Conservation (phyloP, 768 basidiomycete species). For the Coprinopsis cinerea region DNA sequence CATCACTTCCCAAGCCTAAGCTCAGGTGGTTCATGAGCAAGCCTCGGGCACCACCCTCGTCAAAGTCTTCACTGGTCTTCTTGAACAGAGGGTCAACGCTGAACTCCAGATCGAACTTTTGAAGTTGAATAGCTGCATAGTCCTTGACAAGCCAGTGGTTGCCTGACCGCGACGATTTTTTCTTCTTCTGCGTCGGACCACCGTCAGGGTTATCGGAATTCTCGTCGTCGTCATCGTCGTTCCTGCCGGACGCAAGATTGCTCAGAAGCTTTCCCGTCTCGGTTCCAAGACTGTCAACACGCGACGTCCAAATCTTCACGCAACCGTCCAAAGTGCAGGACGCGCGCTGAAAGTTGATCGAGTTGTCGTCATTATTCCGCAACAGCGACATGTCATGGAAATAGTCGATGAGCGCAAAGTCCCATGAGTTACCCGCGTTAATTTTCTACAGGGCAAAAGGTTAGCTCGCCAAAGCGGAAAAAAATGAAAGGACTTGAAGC, state of each 20-base stretch:
- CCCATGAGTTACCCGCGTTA: conserved; percentile 96
- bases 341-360: conserved; percentile 99
- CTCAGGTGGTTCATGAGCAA: conserved; percentile 94
- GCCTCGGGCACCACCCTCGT: conserved; percentile 96
- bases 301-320: conserved; percentile 98
- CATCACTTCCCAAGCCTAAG: conserved; percentile 71
- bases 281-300: conserved; percentile 94
- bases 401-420: conserved; percentile 96
- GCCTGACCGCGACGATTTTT: conserved; percentile 62
- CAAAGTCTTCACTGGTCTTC: conserved; percentile 98
- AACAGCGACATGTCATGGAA: conserved; percentile 97
- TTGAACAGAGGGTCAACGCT: conserved; percentile 94
- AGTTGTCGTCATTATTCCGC: conserved; percentile 87
- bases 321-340: conserved; percentile 97
- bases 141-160: conserved; percentile 84
- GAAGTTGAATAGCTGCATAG: conserved; percentile 71
- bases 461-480: conserved; percentile 14
- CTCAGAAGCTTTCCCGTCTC: conserved; percentile 94
- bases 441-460: conserved; percentile 71
- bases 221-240: conserved; percentile 46
- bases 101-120: conserved; percentile 94
- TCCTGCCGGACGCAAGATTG: conserved; percentile 66
- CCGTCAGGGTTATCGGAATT: conserved; percentile 67
- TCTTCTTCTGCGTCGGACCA: conserved; percentile 59
- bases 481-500: conserved; percentile 19